A percentile compares a stretch with the other conserved stretches of the same genome.
These are phyloP conservation scores for Trypanosomatidae sp. DNA, from an alignment of 208 protist species.

Conservation along the genomic window DNA sequence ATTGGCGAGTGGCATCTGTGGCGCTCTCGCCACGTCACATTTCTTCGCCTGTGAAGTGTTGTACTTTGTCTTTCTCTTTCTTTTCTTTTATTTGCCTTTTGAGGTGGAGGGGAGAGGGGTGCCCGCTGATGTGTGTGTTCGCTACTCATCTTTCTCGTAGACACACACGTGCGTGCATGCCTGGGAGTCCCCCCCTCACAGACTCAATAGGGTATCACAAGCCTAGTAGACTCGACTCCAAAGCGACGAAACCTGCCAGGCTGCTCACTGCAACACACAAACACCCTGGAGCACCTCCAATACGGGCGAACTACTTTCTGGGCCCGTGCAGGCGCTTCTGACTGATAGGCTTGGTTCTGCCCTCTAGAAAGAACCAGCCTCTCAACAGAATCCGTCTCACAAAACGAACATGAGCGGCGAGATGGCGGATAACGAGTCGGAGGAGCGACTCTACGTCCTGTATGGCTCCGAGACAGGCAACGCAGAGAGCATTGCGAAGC, in stretches of 20 bases:
- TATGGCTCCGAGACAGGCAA: slow-evolving; percentile 77
- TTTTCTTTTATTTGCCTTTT: background rate
- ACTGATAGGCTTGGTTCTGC: background rate
- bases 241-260: no score
- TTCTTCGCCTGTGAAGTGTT: background rate
- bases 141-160: no score
- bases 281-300: no score
- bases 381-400: background rate
- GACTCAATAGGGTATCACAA: background rate
- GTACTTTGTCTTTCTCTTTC: background rate
- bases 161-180: background rate
- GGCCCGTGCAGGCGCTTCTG: background rate
- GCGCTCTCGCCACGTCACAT: background rate
- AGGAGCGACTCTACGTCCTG: slow-evolving; percentile 38
- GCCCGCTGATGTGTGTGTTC: no score
- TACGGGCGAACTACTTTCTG: no score
- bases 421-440: background rate
- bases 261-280: no score
- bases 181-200: background rate
- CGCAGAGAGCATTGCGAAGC: slow-evolving; percentile 58
- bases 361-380: background rate
- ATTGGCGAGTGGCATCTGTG: background rate
- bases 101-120: background rate
- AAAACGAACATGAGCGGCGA: slow-evolving; percentile 13
- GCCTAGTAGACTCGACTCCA: no score